Conservation (phyloP, 345 rosid species). For the Acer campestre region DNA sequence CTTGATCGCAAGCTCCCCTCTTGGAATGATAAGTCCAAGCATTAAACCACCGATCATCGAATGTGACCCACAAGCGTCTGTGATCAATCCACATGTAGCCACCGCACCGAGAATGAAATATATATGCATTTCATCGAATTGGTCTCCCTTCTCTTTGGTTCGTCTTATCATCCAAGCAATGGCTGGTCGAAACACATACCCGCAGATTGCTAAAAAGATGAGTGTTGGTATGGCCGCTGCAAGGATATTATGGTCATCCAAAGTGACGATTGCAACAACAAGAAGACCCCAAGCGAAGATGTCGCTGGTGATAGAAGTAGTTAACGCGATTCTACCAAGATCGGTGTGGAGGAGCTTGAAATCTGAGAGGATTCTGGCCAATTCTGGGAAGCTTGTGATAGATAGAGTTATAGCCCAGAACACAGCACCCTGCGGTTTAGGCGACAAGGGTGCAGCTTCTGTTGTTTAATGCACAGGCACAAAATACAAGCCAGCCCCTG, state of each 20-base stretch:
- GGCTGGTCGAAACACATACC: constrained; percentile 27
- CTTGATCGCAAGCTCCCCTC: constrained; percentile 14
- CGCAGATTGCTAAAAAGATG: neutral
- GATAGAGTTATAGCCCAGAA: constrained; percentile 31
- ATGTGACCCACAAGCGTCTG: constrained; percentile 27
- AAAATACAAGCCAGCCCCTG: constrained; percentile 17
- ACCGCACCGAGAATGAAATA: constrained; percentile 13
- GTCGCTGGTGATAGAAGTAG: constrained; percentile 22
- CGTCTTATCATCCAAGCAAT: constrained; percentile 13
- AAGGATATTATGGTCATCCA: neutral
- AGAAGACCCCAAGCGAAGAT: constrained; percentile 25
- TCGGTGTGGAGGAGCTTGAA: constrained; percentile 35
- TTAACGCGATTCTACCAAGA: constrained; percentile 27
- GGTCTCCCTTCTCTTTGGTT: neutral
- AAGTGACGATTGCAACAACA: neutral
- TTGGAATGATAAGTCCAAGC: constrained; percentile 24
- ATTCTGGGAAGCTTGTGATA: constrained; percentile 38
- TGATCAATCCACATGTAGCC: constrained; percentile 16
- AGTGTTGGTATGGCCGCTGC: constrained; percentile 3
- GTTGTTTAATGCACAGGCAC: neutral
- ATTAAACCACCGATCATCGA: constrained; percentile 26
- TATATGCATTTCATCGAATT: neutral
- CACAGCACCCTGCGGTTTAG: neutral
- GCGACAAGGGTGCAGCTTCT: neutral
- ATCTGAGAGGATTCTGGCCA: constrained; percentile 33